A percentile compares a stretch with the other conserved stretches of the same genome.
These are phyloP conservation scores for Clonostachys chloroleuca DNA, from an alignment of 2,329 filamentous ascomycete species.

Conservation along the genomic window DNA sequence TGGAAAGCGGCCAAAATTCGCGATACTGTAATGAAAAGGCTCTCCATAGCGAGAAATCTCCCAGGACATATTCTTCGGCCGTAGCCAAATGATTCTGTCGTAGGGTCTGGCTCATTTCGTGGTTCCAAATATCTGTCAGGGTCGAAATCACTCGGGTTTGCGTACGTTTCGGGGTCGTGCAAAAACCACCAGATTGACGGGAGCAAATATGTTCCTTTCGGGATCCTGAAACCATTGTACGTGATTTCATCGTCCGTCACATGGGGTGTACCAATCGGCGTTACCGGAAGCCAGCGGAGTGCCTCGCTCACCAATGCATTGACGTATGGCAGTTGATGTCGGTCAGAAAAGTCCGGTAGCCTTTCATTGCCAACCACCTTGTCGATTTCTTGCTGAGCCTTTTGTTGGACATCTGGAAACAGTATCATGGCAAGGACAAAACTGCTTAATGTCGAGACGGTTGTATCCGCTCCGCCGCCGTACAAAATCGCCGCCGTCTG, in stretches of 20 bases:
- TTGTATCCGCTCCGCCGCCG: slow-evolving; percentile 20
- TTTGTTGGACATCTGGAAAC: slow-evolving; percentile 9
- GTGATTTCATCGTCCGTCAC: slow-evolving; percentile 21
- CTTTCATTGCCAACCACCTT: slow-evolving; percentile 11
- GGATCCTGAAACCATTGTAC: slow-evolving; percentile 15
- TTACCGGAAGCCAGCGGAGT: slow-evolving; percentile 20
- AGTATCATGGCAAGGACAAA: slow-evolving; percentile 17
- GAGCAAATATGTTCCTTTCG: slow-evolving; percentile 16
- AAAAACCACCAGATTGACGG: slow-evolving; percentile 27
- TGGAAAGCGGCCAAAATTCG: slow-evolving; percentile 34
- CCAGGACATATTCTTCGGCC: slow-evolving; percentile 12
- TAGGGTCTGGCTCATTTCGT: slow-evolving; percentile 7
- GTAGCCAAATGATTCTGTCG: slow-evolving; percentile 9
- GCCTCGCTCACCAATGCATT: slow-evolving; percentile 21
- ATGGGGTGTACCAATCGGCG: slow-evolving; percentile 29
- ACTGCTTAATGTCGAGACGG: slow-evolving; percentile 12
- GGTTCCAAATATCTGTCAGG: slow-evolving; percentile 19
- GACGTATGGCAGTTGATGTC: slow-evolving; percentile 19
- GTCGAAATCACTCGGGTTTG: slow-evolving; percentile 24
- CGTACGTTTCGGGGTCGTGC: slow-evolving; percentile 66
- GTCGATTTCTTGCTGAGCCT: slow-evolving; percentile 1
- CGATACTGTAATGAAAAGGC: slow-evolving; percentile 14
- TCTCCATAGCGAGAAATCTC: slow-evolving; percentile 8
- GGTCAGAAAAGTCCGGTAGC: slow-evolving; percentile 17
- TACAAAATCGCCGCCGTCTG: slow-evolving; percentile 17